phyloP scores from a whole-genome alignment of 2,329 filamentous ascomycete species.

The Stachybotrys echinatus region DNA sequence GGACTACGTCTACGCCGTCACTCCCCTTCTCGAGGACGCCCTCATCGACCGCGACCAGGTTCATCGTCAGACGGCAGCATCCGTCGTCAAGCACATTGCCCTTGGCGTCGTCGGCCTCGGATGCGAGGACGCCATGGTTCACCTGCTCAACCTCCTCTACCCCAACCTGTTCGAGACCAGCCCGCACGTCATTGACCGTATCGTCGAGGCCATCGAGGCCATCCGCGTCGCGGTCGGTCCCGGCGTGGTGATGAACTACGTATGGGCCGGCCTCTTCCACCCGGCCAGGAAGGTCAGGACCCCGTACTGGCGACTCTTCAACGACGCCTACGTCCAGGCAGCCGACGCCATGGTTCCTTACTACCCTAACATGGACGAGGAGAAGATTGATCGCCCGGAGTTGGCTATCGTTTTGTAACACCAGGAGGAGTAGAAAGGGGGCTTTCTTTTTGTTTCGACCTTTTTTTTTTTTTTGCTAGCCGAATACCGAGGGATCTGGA shows the following conservation, averaged over 20 bases:
- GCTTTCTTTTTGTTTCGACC: neutral
- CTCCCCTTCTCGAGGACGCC: slow-evolving; percentile 90
- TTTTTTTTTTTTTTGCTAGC: too few relatives aligned
- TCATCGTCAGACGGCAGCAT: slow-evolving; percentile 92
- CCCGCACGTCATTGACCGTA: slow-evolving; percentile 96
- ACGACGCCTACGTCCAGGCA: slow-evolving; percentile 90
- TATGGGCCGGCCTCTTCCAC: slow-evolving; percentile 97
- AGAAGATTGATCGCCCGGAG: slow-evolving; percentile 73
- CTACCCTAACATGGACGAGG: slow-evolving; percentile 82
- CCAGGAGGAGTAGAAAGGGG: neutral
- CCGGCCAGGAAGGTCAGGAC: slow-evolving; percentile 89
- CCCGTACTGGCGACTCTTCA: slow-evolving; percentile 96
- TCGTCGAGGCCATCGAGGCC: slow-evolving; percentile 95
- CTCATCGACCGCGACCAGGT: slow-evolving; percentile 98
- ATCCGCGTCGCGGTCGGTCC: slow-evolving; percentile 90
- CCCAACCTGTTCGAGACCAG: slow-evolving; percentile 98
- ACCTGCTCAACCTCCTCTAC: slow-evolving; percentile 91
- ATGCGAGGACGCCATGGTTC: slow-evolving; percentile 97
- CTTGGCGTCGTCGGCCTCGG: slow-evolving; percentile 96
- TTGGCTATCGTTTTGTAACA: slow-evolving; percentile 73
- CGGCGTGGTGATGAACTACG: slow-evolving; percentile 92
- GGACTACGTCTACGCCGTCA: slow-evolving; percentile 98
- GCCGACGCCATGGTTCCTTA: slow-evolving; percentile 96
- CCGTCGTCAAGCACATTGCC: slow-evolving; percentile 95
- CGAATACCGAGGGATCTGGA: too few relatives aligned